Base-by-base conservation (phyloP, 192 early-diverging fungal species). In the Endogone sp. region DNA sequence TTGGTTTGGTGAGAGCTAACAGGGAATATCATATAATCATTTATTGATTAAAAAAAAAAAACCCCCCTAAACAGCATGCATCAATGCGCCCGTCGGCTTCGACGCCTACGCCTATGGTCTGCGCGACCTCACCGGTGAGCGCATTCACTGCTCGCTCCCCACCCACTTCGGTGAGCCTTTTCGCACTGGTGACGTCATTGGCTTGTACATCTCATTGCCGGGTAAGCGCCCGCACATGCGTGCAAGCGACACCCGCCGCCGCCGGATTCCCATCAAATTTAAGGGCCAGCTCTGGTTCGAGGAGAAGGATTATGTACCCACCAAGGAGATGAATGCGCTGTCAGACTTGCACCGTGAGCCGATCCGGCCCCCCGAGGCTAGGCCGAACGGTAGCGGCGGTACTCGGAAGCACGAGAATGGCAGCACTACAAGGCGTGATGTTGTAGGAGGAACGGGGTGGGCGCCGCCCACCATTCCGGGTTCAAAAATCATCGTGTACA, bases 31-130 rank as follows among this genome's bases (percentile, higher is more conserved):
- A n/a, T n/a, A n/a, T n/a, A n/a, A n/a, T n/a, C n/a, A n/a, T n/a
- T n/a, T n/a, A n/a, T n/a, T n/a, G n/a, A n/a, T n/a, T n/a, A n/a
- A n/a, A n/a, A n/a, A n/a, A n/a, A n/a, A n/a, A n/a, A n/a, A n/a
- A n/a, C n/a, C n/a, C n/a, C n/a, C n/a, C n/a, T n/a, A n/a, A n/a
- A n/a, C n/a, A 86, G 86, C 84, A 1, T 82, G 79, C 44, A 60
- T 89, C 28, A 82, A 88, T 61, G 85, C 82, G 4, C 88, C 88
- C 3, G 86, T 89, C 37, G 88, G 88, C 3, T 88, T 85, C 70
- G 88, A 90, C 67, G 83, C 72, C 9, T 90, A 89, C 58, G 81
- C 84, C 62, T 90, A 89, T 66, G 88, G 85, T 2, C 77, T 82
- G 56, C 79, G 88, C 8, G 88, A 90, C 66, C 75, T 79, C 20